Evolutionary conservation across 345 rosid genomes (phyloP).

Genomic region (Citrus australasica): DNA sequence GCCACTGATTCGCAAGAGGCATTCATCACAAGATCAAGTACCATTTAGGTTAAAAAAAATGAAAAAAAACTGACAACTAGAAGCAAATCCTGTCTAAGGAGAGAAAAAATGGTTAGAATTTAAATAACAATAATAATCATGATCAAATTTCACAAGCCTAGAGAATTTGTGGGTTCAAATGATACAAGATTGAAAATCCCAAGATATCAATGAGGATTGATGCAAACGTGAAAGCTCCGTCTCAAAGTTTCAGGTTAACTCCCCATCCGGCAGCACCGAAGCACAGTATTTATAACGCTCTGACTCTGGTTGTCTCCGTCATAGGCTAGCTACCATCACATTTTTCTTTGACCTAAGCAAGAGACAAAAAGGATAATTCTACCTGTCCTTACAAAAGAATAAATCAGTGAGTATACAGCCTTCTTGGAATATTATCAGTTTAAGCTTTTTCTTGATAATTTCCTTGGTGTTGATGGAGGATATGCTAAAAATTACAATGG

Average conservation of each 20-base stretch:
- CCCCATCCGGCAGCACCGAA: slow-evolving; percentile 15
- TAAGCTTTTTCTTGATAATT: slow-evolving; percentile 10
- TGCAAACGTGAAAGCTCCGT: slow-evolving; percentile 17
- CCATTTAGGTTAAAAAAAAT: background rate
- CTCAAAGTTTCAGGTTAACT: background rate
- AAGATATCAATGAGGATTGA: slow-evolving; percentile 31
- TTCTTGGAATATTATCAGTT: slow-evolving; percentile 16
- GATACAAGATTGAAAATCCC: slow-evolving; percentile 26
- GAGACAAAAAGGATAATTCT: slow-evolving; percentile 18
- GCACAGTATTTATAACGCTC: slow-evolving; percentile 9
- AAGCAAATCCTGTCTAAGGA: slow-evolving; percentile 5
- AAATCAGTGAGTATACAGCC: slow-evolving; percentile 31
- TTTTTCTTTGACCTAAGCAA: slow-evolving; percentile 23
- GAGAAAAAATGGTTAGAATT: slow-evolving; percentile 33
- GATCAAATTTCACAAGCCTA: slow-evolving; percentile 20
- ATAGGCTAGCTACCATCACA: slow-evolving; percentile 5
- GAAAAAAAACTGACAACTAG: background rate
- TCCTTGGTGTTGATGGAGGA: slow-evolving; percentile 9
- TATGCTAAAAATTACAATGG: slow-evolving; percentile 4
- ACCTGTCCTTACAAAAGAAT: slow-evolving; percentile 36
- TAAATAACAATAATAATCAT: slow-evolving; percentile 30
- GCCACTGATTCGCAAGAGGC: no score
- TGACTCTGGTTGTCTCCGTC: background rate
- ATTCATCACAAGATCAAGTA: no score
- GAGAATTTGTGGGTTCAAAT: slow-evolving; percentile 13